Evolutionary conservation across 1,284 basidiomycete species (phyloP), one percentile per base, ranked within the genome.

Genomic region (Fomitopsis betulina): DNA sequence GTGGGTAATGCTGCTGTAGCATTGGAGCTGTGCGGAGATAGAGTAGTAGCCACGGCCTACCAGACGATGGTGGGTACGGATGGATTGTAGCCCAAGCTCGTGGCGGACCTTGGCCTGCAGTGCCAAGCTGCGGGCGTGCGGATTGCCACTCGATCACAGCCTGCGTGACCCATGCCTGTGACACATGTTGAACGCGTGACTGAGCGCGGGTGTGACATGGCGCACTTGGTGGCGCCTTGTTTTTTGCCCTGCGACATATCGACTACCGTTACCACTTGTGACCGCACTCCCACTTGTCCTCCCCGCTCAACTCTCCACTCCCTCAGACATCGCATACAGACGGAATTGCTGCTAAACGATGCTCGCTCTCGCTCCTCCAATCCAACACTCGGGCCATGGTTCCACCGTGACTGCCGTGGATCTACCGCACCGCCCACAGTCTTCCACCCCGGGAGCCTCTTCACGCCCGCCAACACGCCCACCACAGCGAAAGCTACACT

Each of bases 351-450:
- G 40, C 53, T 30, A 54, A 57, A 67, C 59, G 40, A 71, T 71
- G 70, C 70, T 71, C 45, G 70, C 69, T 49, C 56, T 71, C 49
- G 70, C 68, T 8, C 67, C 65, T 51, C 68, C 69, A 21, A 62
- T 67, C 42, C 65, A 65, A 60, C 68, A 69, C 56, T 62, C 58
- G 10, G 25, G 51, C 17, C 49, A 35, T 51, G 27, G 19, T 17
- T 8, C 49, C 21, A 40, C 52, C 55, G 55, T 57, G 17, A 53
- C 64, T 42, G 60, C 63, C 37, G 64, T 65, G 64, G 63, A 68
- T 58, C 61, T 61, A 61, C 62, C 65, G 2, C 65, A 63, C 62
- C 63, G 65, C 62, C 66, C 66, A 12, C 67, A 65, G 42, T 64
- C 71, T 40, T 60, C 70, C 23, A 58, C 67, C 8, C 57, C 70